Conservation (phyloP, 2,329 filamentous ascomycete genomes). For the Phoma sp. region DNA sequence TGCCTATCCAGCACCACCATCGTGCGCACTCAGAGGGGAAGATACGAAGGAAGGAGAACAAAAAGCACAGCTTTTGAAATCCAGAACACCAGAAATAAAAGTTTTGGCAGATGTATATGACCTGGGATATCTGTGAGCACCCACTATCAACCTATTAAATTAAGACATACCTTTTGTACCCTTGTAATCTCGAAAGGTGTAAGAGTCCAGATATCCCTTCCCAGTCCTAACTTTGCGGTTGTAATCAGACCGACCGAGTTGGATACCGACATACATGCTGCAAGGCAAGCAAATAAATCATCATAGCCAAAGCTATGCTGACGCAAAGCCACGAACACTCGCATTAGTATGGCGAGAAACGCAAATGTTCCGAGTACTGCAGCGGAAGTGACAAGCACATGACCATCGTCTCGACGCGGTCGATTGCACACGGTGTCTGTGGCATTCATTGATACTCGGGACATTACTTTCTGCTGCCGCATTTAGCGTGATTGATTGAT, state of each 20-base stretch:
- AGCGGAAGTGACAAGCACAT: background rate
- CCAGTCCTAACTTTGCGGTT: background rate
- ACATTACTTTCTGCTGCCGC: background rate
- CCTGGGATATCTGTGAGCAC: conserved; percentile 4
- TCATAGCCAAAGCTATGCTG: conserved; percentile 1
- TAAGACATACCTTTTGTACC: conserved; percentile 37
- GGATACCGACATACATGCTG: conserved; percentile 1
- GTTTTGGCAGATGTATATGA: conserved; percentile 28
- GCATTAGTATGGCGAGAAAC: background rate
- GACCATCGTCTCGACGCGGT: background rate
- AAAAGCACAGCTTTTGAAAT: conserved; percentile 31
- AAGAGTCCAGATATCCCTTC: conserved; percentile 50
- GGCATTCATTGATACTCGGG: background rate
- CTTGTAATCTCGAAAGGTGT: conserved; percentile 47
- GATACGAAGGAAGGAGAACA: conserved; percentile 36
- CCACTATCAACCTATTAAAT: background rate
- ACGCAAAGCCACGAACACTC: background rate
- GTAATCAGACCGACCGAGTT: background rate
- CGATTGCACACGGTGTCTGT: background rate
- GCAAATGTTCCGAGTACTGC: background rate
- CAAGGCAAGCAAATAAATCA: conserved; percentile 37
- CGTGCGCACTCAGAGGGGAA: conserved; percentile 25
- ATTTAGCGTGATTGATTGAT: background rate
- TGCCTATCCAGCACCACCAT: conserved; percentile 22
- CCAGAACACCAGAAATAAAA: conserved; percentile 34